Conservation (phyloP, 1,284 basidiomycete genomes). For the Irpex lacteus region DNA sequence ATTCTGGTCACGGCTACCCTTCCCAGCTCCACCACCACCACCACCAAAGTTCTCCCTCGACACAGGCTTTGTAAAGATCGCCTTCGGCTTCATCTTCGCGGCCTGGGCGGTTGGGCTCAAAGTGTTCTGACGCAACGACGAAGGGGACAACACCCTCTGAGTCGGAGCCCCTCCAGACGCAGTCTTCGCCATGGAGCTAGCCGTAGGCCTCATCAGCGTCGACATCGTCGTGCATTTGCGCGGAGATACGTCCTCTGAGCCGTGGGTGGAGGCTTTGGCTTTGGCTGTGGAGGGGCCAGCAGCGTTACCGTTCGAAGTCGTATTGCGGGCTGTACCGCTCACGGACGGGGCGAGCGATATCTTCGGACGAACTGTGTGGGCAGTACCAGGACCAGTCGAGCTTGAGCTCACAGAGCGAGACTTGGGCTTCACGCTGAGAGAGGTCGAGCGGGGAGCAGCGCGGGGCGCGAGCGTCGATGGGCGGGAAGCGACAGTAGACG, state of each 20-base stretch:
- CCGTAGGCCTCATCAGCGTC: slow-evolving; percentile 68
- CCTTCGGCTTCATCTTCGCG: slow-evolving; percentile 24
- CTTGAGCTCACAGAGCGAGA: too few species aligned
- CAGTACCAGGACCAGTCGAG: too few species aligned
- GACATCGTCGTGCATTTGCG: slow-evolving; percentile 37
- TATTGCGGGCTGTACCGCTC: too few species aligned
- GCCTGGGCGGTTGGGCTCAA: slow-evolving; percentile 32
- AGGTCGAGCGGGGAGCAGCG: slow-evolving; percentile 7
- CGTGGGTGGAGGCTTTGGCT: too few species aligned
- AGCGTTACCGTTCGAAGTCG: too few species aligned
- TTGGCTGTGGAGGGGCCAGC: too few species aligned
- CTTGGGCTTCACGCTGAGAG: too few species aligned
- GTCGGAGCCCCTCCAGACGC: slow-evolving; percentile 17
- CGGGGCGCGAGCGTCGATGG: slow-evolving; percentile 4
- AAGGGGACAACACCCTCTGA: slow-evolving; percentile 13
- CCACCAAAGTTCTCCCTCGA: neutral
- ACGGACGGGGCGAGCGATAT: too few species aligned
- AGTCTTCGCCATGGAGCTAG: slow-evolving; percentile 70
- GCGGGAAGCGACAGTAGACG: slow-evolving; percentile 9
- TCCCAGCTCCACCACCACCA: too few species aligned
- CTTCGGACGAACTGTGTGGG: too few species aligned
- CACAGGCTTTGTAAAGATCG: slow-evolving; percentile 54
- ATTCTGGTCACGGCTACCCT: neutral
- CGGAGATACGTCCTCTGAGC: neutral
- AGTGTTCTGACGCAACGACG: slow-evolving; percentile 41